A percentile compares a stretch with the other conserved stretches of the same genome.
phyloP scores from a whole-genome alignment of 2,329 filamentous ascomycete species.

The Monosporascus sp. region DNA sequence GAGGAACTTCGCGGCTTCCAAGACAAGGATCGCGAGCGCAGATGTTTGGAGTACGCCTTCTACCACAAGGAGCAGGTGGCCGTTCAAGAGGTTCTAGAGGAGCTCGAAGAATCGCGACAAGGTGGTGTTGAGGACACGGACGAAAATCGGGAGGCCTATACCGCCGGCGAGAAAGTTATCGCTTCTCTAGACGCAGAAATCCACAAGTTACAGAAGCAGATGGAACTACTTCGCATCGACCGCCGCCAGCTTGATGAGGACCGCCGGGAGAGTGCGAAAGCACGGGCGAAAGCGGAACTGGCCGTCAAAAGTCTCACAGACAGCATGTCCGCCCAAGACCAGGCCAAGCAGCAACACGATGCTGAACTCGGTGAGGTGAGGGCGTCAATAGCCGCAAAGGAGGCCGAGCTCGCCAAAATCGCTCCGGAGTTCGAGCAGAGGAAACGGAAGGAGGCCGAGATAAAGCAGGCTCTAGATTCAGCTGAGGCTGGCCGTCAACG shows the following conservation, averaged over 20 bases:
- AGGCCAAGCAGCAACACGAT: slow-evolving; percentile 65
- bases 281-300: slow-evolving; percentile 79
- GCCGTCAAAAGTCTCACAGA: slow-evolving; percentile 78
- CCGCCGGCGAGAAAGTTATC: slow-evolving; percentile 74
- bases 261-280: slow-evolving; percentile 72
- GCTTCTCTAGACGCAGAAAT: slow-evolving; percentile 73
- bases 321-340: slow-evolving; percentile 72
- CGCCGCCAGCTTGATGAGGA: slow-evolving; percentile 86
- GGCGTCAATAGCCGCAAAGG: slow-evolving; percentile 67
- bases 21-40: slow-evolving; percentile 86
- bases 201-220: slow-evolving; percentile 70
- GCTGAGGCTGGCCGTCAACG: slow-evolving; percentile 71
- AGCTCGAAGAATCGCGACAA: slow-evolving; percentile 75
- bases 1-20: slow-evolving; percentile 92
- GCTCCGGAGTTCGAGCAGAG: slow-evolving; percentile 70
- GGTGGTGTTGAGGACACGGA: slow-evolving; percentile 82
- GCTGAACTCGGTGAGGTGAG: slow-evolving; percentile 68
- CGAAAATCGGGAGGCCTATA: slow-evolving; percentile 69
- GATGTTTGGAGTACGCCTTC: slow-evolving; percentile 91
- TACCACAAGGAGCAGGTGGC: slow-evolving; percentile 84
- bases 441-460: slow-evolving; percentile 65
- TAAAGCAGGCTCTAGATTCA: slow-evolving; percentile 67
- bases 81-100: slow-evolving; percentile 70
- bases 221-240: slow-evolving; percentile 81
- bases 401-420: slow-evolving; percentile 70